Percentiles rank a stretch among this genome's conserved stretches.
Conservation (phyloP, 768 basidiomycete genomes). For the Galerina sulciceps region DNA sequence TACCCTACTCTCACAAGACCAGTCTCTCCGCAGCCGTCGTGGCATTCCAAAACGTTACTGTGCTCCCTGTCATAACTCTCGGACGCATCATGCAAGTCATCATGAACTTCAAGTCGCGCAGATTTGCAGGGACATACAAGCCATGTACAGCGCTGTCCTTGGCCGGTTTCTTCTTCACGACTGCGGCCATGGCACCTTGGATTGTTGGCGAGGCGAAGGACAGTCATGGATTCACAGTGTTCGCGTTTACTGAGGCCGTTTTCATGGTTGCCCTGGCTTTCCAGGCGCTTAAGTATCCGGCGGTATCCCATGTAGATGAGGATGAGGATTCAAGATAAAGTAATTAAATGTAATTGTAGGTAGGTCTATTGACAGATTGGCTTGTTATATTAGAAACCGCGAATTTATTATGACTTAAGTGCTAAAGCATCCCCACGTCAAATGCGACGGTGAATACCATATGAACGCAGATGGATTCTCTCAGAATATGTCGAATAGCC, state of each 20-base stretch:
- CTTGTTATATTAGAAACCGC: not conserved
- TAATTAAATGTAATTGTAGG: not conserved
- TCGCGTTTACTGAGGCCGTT: not conserved
- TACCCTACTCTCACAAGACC: not conserved
- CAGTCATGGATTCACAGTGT: not conserved
- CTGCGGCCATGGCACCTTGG: not conserved
- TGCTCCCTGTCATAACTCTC: not conserved
- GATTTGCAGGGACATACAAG: conserved; percentile 5
- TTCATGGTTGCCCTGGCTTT: not conserved
- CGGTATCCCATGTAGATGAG: not conserved
- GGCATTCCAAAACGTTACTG: not conserved
- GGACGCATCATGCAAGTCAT: not conserved
- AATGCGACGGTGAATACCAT: too few relatives aligned
- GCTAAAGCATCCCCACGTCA: too few relatives aligned
- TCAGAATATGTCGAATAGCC: too few relatives aligned
- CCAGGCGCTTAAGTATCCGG: not conserved
- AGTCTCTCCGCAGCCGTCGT: not conserved
- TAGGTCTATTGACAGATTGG: too few relatives aligned
- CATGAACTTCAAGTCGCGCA: not conserved
- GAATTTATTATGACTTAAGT: too few relatives aligned
- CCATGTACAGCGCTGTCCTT: not conserved
- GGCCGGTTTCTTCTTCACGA: not conserved
- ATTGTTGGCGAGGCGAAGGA: not conserved
- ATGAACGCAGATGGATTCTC: too few relatives aligned
- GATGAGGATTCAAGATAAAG: conserved; percentile 1